These are phyloP conservation scores for Coemansia brasiliensis DNA, from an alignment of 192 early-diverging fungal species.

Conservation along the genomic window DNA sequence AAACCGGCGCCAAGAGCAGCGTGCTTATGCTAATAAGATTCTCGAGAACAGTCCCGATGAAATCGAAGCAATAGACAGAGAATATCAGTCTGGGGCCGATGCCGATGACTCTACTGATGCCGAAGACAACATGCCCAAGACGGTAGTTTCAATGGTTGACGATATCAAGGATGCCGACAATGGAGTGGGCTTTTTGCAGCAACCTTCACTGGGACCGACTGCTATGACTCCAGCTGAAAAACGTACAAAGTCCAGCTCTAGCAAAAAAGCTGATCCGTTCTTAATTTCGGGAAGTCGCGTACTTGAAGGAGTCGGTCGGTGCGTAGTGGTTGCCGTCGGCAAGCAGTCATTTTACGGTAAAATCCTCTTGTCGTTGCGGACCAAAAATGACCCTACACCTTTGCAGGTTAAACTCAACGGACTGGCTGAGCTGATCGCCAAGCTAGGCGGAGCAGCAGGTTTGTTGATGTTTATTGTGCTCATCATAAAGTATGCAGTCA, in stretches of 20 bases:
- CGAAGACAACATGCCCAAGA: slow-evolving; percentile 16
- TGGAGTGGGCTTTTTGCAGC: slow-evolving; percentile 2
- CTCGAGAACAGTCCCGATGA: slow-evolving; percentile 21
- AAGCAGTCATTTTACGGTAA: slow-evolving; percentile 85
- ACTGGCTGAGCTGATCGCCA: slow-evolving; percentile 91
- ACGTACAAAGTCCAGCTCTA: slow-evolving; percentile 26
- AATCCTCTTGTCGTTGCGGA: slow-evolving; percentile 84
- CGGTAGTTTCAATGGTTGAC: neutral
- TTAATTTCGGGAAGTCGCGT: slow-evolving; percentile 93
- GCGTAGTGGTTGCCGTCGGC: slow-evolving; percentile 84
- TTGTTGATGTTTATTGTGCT: slow-evolving; percentile 84
- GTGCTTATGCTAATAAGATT: slow-evolving; percentile 18
- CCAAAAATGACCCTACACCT: slow-evolving; percentile 85
- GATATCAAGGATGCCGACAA: slow-evolving; percentile 3
- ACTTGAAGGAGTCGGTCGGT: slow-evolving; percentile 82
- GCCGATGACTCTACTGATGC: slow-evolving; percentile 51
- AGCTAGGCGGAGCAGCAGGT: slow-evolving; percentile 84
- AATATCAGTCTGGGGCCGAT: slow-evolving; percentile 32
- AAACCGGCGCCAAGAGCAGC: slow-evolving; percentile 48
- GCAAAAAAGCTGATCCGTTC: slow-evolving; percentile 68
- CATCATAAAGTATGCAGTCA: slow-evolving; percentile 83
- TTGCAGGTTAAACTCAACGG: slow-evolving; percentile 87
- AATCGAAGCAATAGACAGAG: slow-evolving; percentile 24
- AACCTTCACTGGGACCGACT: neutral
- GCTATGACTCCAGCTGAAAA: slow-evolving; percentile 3